Evolutionary conservation across 192 early-diverging fungal genomes (phyloP).

Genomic region (Ambispora gerdemannii): DNA sequence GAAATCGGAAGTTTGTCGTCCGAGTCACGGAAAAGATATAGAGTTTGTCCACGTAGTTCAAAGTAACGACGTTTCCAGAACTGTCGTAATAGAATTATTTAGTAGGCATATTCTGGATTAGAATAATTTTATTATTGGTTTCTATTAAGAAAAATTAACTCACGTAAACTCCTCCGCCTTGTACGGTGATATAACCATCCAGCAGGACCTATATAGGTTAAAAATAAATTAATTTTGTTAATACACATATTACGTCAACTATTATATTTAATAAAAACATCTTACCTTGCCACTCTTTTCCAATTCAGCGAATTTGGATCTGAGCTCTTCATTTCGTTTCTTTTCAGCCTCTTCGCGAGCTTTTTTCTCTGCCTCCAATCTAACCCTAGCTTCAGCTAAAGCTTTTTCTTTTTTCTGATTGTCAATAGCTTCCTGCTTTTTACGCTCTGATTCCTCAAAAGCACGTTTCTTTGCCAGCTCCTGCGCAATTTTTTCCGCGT

Average conservation of each 20-base stretch:
- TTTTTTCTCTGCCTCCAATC: constrained; percentile 44
- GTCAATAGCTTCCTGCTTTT: constrained; percentile 36
- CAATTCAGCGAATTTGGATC: constrained; percentile 30
- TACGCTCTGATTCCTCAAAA: constrained; percentile 39
- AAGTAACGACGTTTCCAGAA: constrained; percentile 63
- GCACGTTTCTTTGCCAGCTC: constrained; percentile 36
- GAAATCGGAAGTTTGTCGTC: constrained; percentile 40
- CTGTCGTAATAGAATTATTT: no score
- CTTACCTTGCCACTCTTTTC: constrained; percentile 44
- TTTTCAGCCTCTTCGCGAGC: constrained; percentile 43
- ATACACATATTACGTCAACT: no score
- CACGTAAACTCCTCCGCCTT: constrained; percentile 39
- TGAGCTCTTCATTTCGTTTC: constrained; percentile 34
- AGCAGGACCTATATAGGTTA: constrained; percentile 22
- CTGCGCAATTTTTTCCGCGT: constrained; percentile 35
- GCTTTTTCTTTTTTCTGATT: constrained; percentile 40
- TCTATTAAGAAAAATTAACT: constrained; percentile 14
- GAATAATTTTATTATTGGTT: neutral
- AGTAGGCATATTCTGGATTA: constrained; percentile 10
- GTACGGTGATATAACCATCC: constrained; percentile 46
- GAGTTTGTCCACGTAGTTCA: constrained; percentile 46
- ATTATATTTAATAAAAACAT: no score
- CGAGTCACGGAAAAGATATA: constrained; percentile 52
- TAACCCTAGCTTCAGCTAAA: constrained; percentile 47
- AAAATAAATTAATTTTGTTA: constrained; percentile 6